Conservation (phyloP, 768 basidiomycete species). For the Hortiboletus flavorubellus region DNA sequence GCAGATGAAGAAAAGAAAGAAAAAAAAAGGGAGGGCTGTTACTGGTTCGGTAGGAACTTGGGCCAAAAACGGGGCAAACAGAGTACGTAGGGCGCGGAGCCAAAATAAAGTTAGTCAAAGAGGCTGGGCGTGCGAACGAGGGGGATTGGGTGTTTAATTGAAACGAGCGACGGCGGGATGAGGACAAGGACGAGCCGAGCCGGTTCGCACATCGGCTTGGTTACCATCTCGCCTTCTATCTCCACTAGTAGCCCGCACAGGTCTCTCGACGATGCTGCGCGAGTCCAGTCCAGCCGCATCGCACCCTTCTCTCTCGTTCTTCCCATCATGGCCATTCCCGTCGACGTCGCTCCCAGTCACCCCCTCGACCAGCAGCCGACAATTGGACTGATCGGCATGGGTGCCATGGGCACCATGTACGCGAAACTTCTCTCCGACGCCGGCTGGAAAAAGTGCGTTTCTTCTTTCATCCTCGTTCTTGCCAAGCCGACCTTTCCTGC, state of each 20-base stretch:
- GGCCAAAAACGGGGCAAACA: constrained; percentile 14
- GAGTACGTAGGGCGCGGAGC: constrained; percentile 9
- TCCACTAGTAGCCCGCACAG: too few species aligned
- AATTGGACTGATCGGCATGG: constrained; percentile 95
- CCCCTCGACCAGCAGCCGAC: constrained; percentile 58
- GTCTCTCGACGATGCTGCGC: too few species aligned
- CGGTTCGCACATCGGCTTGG: too few species aligned
- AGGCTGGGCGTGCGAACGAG: constrained; percentile 11
- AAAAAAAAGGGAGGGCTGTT: background rate
- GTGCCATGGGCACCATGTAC: constrained; percentile 96
- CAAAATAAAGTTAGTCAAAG: constrained; percentile 21
- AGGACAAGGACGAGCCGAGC: background rate
- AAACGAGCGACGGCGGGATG: constrained; percentile 8
- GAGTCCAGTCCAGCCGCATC: too few species aligned
- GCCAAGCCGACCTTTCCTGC: background rate
- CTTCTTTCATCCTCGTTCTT: background rate
- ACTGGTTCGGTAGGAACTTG: background rate
- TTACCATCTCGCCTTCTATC: too few species aligned
- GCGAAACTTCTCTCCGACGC: constrained; percentile 65
- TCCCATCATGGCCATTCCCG: constrained; percentile 17
- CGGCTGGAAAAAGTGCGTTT: constrained; percentile 76
- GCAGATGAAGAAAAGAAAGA: background rate
- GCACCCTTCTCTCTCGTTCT: too few species aligned
- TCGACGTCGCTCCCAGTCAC: constrained; percentile 30
- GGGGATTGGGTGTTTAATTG: background rate